A percentile compares a stretch with the other conserved stretches of the same genome.
Evolutionary conservation across 2,329 filamentous ascomycete genomes (phyloP).

Genomic region (Piedraia hortae): DNA sequence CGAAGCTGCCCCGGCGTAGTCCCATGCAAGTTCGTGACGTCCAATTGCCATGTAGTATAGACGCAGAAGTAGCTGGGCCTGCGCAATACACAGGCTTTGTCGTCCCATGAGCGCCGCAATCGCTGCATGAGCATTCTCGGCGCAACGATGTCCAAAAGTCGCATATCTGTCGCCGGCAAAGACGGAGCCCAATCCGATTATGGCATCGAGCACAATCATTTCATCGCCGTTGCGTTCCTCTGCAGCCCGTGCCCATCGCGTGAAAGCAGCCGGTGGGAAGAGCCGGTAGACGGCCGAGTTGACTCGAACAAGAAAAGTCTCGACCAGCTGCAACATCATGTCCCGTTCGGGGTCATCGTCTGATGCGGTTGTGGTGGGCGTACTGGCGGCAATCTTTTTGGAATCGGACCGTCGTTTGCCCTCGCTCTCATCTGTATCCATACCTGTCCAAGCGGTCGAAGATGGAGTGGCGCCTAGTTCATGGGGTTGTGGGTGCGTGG

Average conservation of each 20-base stretch:
- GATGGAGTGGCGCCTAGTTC: too few relatives aligned
- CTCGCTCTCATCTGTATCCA: too few relatives aligned
- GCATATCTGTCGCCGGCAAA: constrained; percentile 24
- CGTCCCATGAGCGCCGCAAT: constrained; percentile 23
- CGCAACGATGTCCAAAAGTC: constrained; percentile 19
- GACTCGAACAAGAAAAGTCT: constrained; percentile 29
- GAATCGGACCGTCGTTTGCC: too few relatives aligned
- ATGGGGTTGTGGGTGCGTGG: too few relatives aligned
- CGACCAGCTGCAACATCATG: constrained; percentile 23
- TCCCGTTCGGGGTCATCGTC: constrained; percentile 26
- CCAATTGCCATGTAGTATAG: constrained; percentile 37
- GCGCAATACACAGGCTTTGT: constrained; percentile 35
- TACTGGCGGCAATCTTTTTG: too few relatives aligned
- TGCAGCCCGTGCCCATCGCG: constrained; percentile 26
- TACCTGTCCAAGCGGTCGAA: too few relatives aligned
- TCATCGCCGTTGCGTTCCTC: constrained; percentile 15
- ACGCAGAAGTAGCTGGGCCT: constrained; percentile 37
- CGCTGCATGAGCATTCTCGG: constrained; percentile 29
- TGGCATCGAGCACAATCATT: constrained; percentile 31
- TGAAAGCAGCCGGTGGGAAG: constrained; percentile 27
- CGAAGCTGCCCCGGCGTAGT: constrained; percentile 34
- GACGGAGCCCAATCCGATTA: constrained; percentile 28
- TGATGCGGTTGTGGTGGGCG: constrained; percentile 14
- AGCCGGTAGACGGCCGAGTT: constrained; percentile 28
- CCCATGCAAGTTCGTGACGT: constrained; percentile 31